Evolutionary conservation across 2,329 filamentous ascomycete genomes (phyloP).

Genomic region (Exophiala oligosperma): DNA sequence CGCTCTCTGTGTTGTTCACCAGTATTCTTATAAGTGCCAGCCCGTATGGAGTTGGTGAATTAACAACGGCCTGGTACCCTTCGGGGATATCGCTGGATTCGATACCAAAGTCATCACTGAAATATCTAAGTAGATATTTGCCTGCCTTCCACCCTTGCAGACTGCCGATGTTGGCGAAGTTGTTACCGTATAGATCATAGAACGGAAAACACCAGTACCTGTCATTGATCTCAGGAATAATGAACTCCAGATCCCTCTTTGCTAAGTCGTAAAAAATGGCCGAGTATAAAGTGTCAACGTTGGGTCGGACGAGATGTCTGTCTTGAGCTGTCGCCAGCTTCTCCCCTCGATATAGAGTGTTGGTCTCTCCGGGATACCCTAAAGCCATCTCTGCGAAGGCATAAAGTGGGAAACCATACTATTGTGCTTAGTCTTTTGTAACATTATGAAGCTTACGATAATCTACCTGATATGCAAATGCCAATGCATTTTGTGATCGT

Average conservation of each 20-base stretch:
- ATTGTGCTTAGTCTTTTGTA: no score
- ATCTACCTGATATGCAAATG: no score
- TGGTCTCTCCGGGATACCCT: conserved; percentile 3
- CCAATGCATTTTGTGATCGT: no score
- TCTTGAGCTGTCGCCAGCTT: background rate
- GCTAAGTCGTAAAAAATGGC: background rate
- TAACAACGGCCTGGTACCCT: background rate
- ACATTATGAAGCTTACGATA: no score
- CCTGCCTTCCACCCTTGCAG: background rate
- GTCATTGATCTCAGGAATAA: conserved; percentile 29
- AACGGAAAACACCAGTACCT: conserved; percentile 32
- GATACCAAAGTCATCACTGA: background rate
- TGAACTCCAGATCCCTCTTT: conserved; percentile 12
- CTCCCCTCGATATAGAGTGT: background rate
- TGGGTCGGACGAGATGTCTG: background rate
- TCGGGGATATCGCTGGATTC: background rate
- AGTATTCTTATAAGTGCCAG: background rate
- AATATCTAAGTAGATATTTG: background rate
- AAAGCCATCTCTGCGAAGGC: no score
- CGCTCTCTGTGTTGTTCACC: background rate
- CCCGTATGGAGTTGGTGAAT: background rate
- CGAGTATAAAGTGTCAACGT: background rate
- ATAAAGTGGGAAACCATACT: no score
- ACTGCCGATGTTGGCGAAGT: background rate
- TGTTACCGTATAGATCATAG: conserved; percentile 30